Base-by-base conservation (phyloP, 176 grass and related monocot genomes). In the Aegilops tauschii region DNA sequence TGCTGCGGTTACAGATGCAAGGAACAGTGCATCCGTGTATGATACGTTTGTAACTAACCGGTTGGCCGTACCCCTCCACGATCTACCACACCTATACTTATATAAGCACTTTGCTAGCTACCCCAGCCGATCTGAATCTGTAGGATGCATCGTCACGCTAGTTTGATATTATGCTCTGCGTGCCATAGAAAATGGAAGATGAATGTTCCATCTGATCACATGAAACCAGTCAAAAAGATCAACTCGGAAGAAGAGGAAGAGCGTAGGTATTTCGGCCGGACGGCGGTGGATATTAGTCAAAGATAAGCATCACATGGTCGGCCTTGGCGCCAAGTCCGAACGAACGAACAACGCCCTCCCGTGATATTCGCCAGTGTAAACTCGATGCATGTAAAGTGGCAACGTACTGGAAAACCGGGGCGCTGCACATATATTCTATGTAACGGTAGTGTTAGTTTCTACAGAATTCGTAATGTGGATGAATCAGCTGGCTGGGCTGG, bases 221-320 rank as follows among this genome's bases (percentile, higher is more conserved):
- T 86, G 56, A 21, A 59, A 59, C 18, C 56, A 59, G 56, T 59
- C 56, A 59, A 59, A 59, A 59, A 59, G 56, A 59, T 59, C 56
- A 59, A 3, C 20, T 59, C 18, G 0, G 18, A 59, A 21, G 56
- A 59, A 59, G 56, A 59, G 20, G 56, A 59, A 21, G 56, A 59
- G 8, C 1, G 9, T 20, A 8, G 17, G 16, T 34, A 30, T 58
- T 68, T 65, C 62, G 21, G 71, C 78, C 63, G 50, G 71, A 71
- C 12, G 31, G 65, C 21, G 29, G 45, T 37, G 82, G 32, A 64
- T 78, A 42, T 13, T 86, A 54, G 84, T 86, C 79, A 90, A 79
- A 83, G 56, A 79, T n/a, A 44, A 65, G 59, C 64, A n/a, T 30
- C 76, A 86, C 84, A 90, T 86, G 88, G 83, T 62, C 88, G 28